These are phyloP conservation scores for Lasiosphaeria ovina DNA, from an alignment of 495 filamentous ascomycete species.

Conservation along the genomic window DNA sequence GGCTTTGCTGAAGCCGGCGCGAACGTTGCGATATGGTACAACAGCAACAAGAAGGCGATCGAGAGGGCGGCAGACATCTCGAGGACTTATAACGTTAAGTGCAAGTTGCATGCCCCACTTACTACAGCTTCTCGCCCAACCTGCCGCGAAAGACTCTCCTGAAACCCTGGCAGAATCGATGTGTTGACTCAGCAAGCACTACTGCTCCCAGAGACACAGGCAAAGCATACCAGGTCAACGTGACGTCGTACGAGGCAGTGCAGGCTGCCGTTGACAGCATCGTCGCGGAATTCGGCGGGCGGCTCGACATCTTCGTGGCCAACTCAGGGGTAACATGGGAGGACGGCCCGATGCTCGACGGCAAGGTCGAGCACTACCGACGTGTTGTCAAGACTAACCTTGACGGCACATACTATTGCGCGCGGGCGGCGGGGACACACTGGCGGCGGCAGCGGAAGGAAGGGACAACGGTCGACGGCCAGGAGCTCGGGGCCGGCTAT, in stretches of 20 bases:
- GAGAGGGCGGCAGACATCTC: conserved; percentile 72
- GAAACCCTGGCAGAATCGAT: no score
- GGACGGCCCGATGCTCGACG: conserved; percentile 65
- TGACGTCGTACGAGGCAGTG: conserved; percentile 59
- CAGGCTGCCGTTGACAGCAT: conserved; percentile 54
- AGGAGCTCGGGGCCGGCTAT: conserved; percentile 60
- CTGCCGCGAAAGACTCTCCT: no score
- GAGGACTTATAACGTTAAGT: conserved; percentile 73
- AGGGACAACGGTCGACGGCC: conserved; percentile 63
- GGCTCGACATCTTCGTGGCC: conserved; percentile 77
- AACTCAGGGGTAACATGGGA: conserved; percentile 78
- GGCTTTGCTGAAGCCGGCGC: conserved; percentile 78
- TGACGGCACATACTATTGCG: conserved; percentile 81
- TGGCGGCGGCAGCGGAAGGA: conserved; percentile 60
- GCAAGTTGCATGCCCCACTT: conserved; percentile 42
- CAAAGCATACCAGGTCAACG: conserved; percentile 73
- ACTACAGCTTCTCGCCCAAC: neutral
- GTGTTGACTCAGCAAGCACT: neutral
- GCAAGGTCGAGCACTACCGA: conserved; percentile 61
- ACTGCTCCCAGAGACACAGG: conserved; percentile 43
- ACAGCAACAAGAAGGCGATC: conserved; percentile 68
- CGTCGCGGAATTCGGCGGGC: conserved; percentile 67
- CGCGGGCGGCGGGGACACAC: conserved; percentile 69
- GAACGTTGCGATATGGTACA: conserved; percentile 87
- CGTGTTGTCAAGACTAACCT: conserved; percentile 72